Evolutionary conservation across 2,329 filamentous ascomycete species (phyloP).

Genomic region (Pseudocercospora cruenta): DNA sequence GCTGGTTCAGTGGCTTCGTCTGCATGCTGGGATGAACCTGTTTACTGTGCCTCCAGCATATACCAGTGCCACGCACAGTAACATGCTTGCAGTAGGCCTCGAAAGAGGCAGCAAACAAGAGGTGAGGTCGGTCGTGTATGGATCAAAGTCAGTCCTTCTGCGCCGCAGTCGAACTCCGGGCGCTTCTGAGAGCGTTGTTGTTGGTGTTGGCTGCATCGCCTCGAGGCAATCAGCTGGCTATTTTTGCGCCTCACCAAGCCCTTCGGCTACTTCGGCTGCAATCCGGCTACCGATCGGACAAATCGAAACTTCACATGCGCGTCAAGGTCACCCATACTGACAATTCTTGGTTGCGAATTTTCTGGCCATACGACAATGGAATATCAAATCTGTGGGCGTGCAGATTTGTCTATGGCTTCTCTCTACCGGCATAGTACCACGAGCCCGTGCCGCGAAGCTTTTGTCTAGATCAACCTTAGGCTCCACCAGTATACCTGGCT

Average conservation of each 20-base stretch:
- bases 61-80: conserved; percentile 5
- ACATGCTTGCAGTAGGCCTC: conserved; percentile 5
- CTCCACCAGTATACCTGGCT: conserved; percentile 10
- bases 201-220: conserved; percentile 16
- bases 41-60: conserved; percentile 5
- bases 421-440: not conserved
- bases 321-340: not conserved
- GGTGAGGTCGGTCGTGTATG: conserved; percentile 6
- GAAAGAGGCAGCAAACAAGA: conserved; percentile 3
- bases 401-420: not conserved
- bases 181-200: conserved; percentile 8
- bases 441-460: conserved; percentile 18
- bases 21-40: not conserved
- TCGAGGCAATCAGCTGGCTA: conserved; percentile 4
- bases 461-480: conserved; percentile 11
- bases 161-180: conserved; percentile 10
- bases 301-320: not conserved
- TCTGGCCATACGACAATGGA: not conserved
- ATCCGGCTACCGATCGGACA: not conserved
- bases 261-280: conserved; percentile 3
- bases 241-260: conserved; percentile 10
- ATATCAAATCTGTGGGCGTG: not conserved
- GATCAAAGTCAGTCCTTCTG: not conserved
- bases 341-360: not conserved
- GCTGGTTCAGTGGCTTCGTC: not conserved